Evolutionary conservation across 495 filamentous ascomycete species (phyloP).

Genomic region (Xylaria scruposa): DNA sequence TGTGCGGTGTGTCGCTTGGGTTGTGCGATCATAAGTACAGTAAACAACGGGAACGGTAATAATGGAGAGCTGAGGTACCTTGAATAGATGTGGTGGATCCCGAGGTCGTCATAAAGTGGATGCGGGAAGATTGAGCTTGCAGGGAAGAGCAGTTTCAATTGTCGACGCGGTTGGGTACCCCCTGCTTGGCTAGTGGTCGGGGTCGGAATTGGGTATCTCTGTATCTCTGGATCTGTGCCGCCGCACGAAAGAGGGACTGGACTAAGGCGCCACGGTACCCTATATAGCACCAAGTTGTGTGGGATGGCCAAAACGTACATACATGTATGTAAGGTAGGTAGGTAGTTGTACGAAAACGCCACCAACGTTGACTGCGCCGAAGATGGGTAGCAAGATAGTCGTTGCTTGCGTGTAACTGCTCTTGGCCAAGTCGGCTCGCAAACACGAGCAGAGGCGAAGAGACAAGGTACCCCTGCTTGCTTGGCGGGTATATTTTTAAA

Average conservation of each 20-base stretch:
- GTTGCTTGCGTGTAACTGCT: neutral
- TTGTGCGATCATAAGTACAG: slow-evolving; percentile 7
- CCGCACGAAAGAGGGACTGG: slow-evolving; percentile 3
- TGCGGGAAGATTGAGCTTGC: neutral
- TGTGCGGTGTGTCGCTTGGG: neutral
- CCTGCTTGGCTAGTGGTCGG: neutral
- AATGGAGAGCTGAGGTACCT: slow-evolving; percentile 21
- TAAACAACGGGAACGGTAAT: slow-evolving; percentile 16
- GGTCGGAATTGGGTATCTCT: neutral
- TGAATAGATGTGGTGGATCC: slow-evolving; percentile 14
- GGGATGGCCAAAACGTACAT: neutral
- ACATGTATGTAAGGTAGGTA: no score
- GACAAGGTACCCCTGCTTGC: slow-evolving; percentile 2
- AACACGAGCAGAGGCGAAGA: slow-evolving; percentile 3
- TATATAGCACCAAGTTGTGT: neutral
- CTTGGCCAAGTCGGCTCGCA: neutral
- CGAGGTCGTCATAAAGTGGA: slow-evolving; percentile 14
- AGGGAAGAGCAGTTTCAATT: slow-evolving; percentile 17
- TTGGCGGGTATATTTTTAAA: slow-evolving; percentile 11
- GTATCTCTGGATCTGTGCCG: neutral
- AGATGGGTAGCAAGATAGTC: neutral
- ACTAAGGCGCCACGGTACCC: slow-evolving; percentile 10
- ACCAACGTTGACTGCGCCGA: neutral
- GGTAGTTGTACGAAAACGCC: neutral
- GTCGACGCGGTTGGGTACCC: slow-evolving; percentile 13